phyloP scores from a whole-genome alignment of 768 basidiomycete genomes.

The Coprinellus micaceus region DNA sequence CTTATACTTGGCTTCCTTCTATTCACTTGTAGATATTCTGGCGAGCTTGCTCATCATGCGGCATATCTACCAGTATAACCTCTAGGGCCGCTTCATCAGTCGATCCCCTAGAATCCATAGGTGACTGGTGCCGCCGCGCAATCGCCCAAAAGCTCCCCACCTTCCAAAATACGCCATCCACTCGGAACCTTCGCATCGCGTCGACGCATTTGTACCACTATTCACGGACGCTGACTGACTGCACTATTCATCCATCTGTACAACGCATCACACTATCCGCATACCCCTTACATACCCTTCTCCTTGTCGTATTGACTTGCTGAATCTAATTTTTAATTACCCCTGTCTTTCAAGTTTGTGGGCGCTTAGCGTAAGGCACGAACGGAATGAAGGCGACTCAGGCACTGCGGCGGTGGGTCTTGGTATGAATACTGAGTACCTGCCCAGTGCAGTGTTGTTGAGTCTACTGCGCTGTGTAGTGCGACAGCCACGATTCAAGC shows the following conservation, averaged over 20 bases:
- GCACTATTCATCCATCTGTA: not conserved
- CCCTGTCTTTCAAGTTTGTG: not conserved
- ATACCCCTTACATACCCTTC: not conserved
- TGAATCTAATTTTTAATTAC: not conserved
- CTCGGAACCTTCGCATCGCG: no score
- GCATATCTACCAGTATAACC: constrained; percentile 50
- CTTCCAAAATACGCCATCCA: not conserved
- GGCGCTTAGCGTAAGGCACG: no score
- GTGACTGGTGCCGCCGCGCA: not conserved
- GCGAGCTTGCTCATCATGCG: constrained; percentile 63
- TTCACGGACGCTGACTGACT: not conserved
- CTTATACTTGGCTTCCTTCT: constrained; percentile 1
- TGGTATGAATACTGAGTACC: no score
- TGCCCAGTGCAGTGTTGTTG: no score
- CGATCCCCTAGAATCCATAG: no score
- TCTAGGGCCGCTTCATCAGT: constrained; percentile 20
- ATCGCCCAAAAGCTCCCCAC: constrained; percentile 5
- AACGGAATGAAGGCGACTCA: no score
- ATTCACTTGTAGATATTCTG: constrained; percentile 43
- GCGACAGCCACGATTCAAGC: no score
- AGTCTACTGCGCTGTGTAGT: no score
- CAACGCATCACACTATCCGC: constrained; percentile 1
- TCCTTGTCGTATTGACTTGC: not conserved
- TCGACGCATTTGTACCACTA: not conserved
- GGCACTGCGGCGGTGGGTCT: no score